Evolutionary conservation across 805 yeast species (phyloP), one percentile per base, ranked within the genome.

Genomic region (Yamadazyma olivae): DNA sequence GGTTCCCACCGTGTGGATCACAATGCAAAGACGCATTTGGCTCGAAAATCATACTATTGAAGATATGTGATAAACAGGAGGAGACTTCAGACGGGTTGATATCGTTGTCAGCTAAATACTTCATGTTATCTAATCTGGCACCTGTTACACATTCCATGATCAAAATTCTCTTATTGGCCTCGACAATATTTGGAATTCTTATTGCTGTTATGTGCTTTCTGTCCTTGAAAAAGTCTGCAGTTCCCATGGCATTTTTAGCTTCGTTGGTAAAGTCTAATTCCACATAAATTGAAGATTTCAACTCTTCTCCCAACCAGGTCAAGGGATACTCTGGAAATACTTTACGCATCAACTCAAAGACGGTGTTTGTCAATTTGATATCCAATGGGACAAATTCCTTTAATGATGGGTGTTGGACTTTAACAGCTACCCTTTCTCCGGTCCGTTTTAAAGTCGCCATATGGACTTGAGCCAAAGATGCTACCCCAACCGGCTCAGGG

Each of bases 1-100:
- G 66, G 52, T 93, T 93, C 0, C 99, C 99, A 8, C 95, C 96
- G 57, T 93, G 99, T 1, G 99, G 99, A 57, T 93, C 99, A 64
- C 99, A 93, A 57, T 93, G 99, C 28, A 93, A 75, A 1, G 91
- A 87, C 16, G 88, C 95, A 18, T 79, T 81, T 0, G 96, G 95
- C 2, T 95, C 83, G 65, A 93, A 93, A 27, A 93, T 88, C 99
- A 93, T 93, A 53, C 79, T 81, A 64, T 91, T 87, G 68, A 93
- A 93, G 19, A 88, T 81, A 49, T 91, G 96, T 0, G 96, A 79
- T 25, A 93, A 68, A 55, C 97, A 91, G 5, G 81, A 64, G 2
- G 95, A 81, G 6, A 93, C 95, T 44, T 85, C 84, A 1, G 82
- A 75, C 17, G 95, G 67, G 15, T 85, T 77, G 32, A 93, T 87